Conservation (phyloP, 208 protist genomes). For the Trypanosoma cruzi region DNA sequence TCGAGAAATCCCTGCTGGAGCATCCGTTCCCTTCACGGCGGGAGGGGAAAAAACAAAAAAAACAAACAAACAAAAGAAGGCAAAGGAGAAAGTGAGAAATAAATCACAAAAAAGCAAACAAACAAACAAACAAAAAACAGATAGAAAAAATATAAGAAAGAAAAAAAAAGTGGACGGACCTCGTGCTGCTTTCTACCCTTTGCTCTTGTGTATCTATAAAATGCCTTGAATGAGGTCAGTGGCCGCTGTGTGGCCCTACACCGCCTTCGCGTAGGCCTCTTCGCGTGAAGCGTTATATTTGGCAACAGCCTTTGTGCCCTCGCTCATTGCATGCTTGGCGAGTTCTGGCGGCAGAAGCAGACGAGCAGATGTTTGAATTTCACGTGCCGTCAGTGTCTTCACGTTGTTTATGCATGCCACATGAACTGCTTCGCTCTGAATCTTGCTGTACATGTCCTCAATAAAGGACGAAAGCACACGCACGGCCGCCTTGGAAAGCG, state of each 20-base stretch:
- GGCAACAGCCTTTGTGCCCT: slow-evolving; percentile 34
- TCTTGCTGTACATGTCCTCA: not conserved
- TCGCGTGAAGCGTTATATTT: slow-evolving; percentile 93
- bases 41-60: no score
- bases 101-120: slow-evolving; percentile 4
- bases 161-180: not conserved
- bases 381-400: not conserved
- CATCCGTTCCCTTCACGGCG: not conserved
- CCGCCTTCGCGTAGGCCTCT: slow-evolving; percentile 68
- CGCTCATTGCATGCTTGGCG: not conserved
- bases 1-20: not conserved
- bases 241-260: slow-evolving; percentile 4
- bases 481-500: not conserved
- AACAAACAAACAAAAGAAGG: slow-evolving; percentile 1
- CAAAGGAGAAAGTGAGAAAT: slow-evolving; percentile 7
- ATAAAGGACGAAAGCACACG: slow-evolving; percentile 58
- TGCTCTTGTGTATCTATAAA: slow-evolving; percentile 1
- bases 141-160: slow-evolving; percentile 17
- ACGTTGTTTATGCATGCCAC: not conserved
- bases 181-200: not conserved
- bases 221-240: slow-evolving; percentile 6
- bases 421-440: not conserved
- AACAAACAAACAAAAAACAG: no score
- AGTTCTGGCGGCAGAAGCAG: not conserved
- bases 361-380: not conserved